Conservation (phyloP, 768 basidiomycete genomes). For the Strobilomyces dryophilus region DNA sequence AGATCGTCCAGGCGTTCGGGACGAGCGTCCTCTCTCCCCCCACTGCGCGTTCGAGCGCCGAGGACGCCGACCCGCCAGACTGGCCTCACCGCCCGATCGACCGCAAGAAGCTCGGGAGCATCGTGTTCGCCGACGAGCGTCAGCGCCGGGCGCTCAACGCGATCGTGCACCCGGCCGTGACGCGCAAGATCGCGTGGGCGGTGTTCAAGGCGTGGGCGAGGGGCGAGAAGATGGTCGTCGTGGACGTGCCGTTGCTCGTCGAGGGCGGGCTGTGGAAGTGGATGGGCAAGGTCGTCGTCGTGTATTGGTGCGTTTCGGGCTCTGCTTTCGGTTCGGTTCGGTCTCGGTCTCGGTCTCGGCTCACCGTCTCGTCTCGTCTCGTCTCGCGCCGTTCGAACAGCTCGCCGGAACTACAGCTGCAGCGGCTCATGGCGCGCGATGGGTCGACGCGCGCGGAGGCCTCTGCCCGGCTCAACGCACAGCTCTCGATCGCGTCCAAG, state of each 20-base stretch:
- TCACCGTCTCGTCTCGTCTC: too few species aligned
- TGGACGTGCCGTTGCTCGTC: constrained; percentile 91
- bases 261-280: constrained; percentile 83
- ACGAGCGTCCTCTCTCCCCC: constrained; percentile 47
- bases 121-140: constrained; percentile 76
- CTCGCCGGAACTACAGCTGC: constrained; percentile 77
- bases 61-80: neutral
- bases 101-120: constrained; percentile 74
- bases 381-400: constrained; percentile 34
- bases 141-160: constrained; percentile 72
- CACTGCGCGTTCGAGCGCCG: too few species aligned
- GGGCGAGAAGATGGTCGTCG: constrained; percentile 73
- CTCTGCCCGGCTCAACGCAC: constrained; percentile 67
- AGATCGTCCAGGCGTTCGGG: constrained; percentile 73
- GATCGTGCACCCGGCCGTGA: constrained; percentile 91
- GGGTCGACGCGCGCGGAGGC: constrained; percentile 64
- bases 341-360: too few species aligned
- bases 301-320: constrained; percentile 80
- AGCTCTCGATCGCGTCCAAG: constrained; percentile 77
- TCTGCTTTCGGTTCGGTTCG: too few species aligned
- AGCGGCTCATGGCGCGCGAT: constrained; percentile 78
- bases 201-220: constrained; percentile 68
- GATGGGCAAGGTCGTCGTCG: constrained; percentile 82
- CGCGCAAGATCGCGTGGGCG: constrained; percentile 66
- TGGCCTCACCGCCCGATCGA: constrained; percentile 65